Conservation (phyloP, 106 monocot species). For the Xerophyta viscosa region DNA sequence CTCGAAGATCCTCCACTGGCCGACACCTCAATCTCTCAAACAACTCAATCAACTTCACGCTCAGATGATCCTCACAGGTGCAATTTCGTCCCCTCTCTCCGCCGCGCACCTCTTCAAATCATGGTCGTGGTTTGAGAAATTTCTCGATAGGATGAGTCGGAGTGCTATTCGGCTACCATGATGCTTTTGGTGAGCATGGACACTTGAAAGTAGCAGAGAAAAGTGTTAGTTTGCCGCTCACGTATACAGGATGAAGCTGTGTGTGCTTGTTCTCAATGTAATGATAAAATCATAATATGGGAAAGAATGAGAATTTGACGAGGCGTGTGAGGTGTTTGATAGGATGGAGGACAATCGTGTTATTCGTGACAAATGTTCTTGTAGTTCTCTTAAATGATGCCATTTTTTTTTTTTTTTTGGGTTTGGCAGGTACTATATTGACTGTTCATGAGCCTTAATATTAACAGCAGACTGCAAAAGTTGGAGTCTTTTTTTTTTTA, state of each 20-base stretch:
- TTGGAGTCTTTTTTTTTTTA: no score
- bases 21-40: slow-evolving; percentile 33
- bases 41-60: slow-evolving; percentile 42
- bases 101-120: slow-evolving; percentile 27
- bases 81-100: slow-evolving; percentile 8
- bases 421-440: no score
- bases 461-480: no score
- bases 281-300: slow-evolving; percentile 95
- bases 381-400: slow-evolving; percentile 60
- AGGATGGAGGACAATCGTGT: slow-evolving; percentile 43
- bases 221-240: slow-evolving; percentile 37
- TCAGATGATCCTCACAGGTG: slow-evolving; percentile 21
- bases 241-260: slow-evolving; percentile 36
- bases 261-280: slow-evolving; percentile 66
- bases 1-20: slow-evolving; percentile 28
- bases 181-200: slow-evolving; percentile 74
- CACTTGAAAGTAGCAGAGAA: slow-evolving; percentile 58
- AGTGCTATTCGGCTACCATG: slow-evolving; percentile 90
- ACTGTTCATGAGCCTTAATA: no score
- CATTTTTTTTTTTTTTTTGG: no score
- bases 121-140: slow-evolving; percentile 82
- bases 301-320: slow-evolving; percentile 34
- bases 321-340: slow-evolving; percentile 51
- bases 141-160: slow-evolving; percentile 52
- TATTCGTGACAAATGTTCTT: slow-evolving; percentile 67